These are phyloP conservation scores for Chimonanthus praecox DNA, from an alignment of 164 flowering plant species.

Conservation along the genomic window DNA sequence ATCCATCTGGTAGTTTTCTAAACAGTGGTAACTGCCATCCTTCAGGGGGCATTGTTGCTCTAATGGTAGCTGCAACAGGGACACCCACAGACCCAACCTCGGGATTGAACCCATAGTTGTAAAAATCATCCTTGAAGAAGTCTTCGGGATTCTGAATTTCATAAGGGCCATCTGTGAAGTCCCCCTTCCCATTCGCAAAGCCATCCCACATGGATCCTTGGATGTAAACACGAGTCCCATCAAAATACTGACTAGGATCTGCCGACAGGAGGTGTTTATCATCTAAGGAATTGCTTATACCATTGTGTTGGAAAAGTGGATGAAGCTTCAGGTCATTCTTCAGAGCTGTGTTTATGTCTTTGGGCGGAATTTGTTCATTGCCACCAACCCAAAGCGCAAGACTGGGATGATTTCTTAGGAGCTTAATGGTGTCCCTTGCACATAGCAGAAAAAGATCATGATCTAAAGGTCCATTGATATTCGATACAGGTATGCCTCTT, in stretches of 20 bases:
- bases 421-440: constrained; percentile 93
- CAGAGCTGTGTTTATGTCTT: constrained; percentile 70
- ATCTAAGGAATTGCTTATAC: constrained; percentile 16
- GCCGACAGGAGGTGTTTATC: constrained; percentile 7
- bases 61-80: constrained; percentile 94
- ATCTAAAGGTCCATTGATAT: constrained; percentile 87
- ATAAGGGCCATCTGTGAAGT: constrained; percentile 90
- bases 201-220: constrained; percentile 99
- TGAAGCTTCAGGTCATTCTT: constrained; percentile 66
- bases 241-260: constrained; percentile 93
- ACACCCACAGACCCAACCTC: constrained; percentile 97
- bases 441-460: constrained; percentile 86
- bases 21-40: constrained; percentile 91
- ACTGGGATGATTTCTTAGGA: constrained; percentile 90
- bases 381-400: constrained; percentile 99
- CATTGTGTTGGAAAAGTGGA: constrained; percentile 44
- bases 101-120: constrained; percentile 88
- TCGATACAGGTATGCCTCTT: constrained; percentile 86
- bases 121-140: constrained; percentile 75
- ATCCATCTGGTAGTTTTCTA: constrained; percentile 52
- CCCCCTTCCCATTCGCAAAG: constrained; percentile 87
- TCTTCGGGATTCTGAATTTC: constrained; percentile 92
- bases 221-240: constrained; percentile 82
- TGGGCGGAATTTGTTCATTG: constrained; percentile 91
- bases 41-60: constrained; percentile 92